Percentiles rank a stretch among this genome's conserved stretches.
phyloP scores from a whole-genome alignment of 2,329 filamentous ascomycete genomes.

The Aspergillus novofumigatus region DNA sequence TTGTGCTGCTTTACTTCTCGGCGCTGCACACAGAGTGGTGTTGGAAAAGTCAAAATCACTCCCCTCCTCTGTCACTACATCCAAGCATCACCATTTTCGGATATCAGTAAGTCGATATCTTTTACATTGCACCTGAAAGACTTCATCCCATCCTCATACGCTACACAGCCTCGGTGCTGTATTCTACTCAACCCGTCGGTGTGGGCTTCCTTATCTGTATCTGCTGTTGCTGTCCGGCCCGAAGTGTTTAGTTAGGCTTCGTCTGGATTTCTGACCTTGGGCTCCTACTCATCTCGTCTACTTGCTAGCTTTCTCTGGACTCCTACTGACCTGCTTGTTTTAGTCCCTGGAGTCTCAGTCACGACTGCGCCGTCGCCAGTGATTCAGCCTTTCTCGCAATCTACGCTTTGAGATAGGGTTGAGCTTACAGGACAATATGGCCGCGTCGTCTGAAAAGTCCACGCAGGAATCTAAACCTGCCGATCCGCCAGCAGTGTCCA shows the following conservation, averaged over 20 bases:
- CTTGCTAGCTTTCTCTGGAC: neutral
- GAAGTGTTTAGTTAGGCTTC: neutral
- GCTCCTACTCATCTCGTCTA: neutral
- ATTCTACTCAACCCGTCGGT: neutral
- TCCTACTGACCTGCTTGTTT: neutral
- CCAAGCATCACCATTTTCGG: neutral
- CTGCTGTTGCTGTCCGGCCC: neutral
- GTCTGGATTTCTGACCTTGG: neutral
- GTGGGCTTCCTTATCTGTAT: neutral
- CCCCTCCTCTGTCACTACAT: neutral
- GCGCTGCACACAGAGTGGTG: neutral
- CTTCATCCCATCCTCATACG: neutral
- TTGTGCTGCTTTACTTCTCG: neutral
- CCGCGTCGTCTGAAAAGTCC: slow-evolving; percentile 27
- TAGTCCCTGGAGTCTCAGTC: neutral
- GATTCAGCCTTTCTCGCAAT: slow-evolving; percentile 20
- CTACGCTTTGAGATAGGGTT: slow-evolving; percentile 4
- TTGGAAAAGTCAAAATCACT: neutral
- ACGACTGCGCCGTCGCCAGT: neutral
- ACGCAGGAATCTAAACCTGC: slow-evolving; percentile 26
- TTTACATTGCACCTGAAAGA: neutral
- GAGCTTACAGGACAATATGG: slow-evolving; percentile 41
- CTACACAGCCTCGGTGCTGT: neutral
- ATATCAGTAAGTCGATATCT: neutral
- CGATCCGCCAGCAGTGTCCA: slow-evolving; percentile 48